Evolutionary conservation across 108 stramenopile genomes (phyloP).

Genomic region (Fistulifera solaris): DNA sequence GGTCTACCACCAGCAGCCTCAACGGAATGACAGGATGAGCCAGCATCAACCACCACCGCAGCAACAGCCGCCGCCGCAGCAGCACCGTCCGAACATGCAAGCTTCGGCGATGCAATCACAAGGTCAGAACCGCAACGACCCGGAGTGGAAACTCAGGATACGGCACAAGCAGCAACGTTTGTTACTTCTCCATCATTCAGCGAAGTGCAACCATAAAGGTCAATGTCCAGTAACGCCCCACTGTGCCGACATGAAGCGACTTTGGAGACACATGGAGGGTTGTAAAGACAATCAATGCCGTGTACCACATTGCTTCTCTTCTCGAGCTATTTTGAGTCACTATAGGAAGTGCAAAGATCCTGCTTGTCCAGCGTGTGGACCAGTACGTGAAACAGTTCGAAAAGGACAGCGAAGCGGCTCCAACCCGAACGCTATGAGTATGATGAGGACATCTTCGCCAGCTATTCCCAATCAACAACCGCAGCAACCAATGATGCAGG

Average conservation of each 20-base stretch:
- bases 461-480: too few species aligned
- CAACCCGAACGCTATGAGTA: too few species aligned
- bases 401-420: slow-evolving; percentile 13
- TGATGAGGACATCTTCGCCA: too few species aligned
- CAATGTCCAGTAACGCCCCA: slow-evolving; percentile 88
- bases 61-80: neutral
- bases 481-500: too few species aligned
- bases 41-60: neutral
- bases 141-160: slow-evolving; percentile 82
- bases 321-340: slow-evolving; percentile 94
- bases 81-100: neutral
- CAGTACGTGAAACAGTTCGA: slow-evolving; percentile 91
- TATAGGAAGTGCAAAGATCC: slow-evolving; percentile 94
- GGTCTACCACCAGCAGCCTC: neutral
- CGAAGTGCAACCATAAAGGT: slow-evolving; percentile 90
- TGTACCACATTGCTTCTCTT: slow-evolving; percentile 93
- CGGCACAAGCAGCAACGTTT: slow-evolving; percentile 97
- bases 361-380: slow-evolving; percentile 91
- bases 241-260: slow-evolving; percentile 93
- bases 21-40: neutral
- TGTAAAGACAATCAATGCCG: slow-evolving; percentile 95
- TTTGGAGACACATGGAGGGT: slow-evolving; percentile 98
- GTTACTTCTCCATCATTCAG: slow-evolving; percentile 91
- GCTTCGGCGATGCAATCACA: slow-evolving; percentile 1
- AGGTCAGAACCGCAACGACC: slow-evolving; percentile 50